Evolutionary conservation across 169 alveolate species (phyloP), one percentile per base, ranked within the genome.

Genomic region (Plasmodium coatneyi): DNA sequence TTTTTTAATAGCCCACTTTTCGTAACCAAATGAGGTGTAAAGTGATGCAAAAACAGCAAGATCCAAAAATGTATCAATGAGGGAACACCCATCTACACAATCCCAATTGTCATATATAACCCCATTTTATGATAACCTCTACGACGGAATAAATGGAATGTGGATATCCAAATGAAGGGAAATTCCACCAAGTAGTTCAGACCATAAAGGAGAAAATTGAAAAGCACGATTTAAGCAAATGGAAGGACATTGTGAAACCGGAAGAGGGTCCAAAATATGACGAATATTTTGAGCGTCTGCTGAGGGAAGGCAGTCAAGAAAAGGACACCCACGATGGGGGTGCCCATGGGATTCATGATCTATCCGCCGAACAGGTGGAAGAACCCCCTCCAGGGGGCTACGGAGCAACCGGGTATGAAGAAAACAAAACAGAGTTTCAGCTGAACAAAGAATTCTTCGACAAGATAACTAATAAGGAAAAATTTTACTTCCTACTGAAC

Each of bases 401-500:
- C 22, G 56, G 49, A 60, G 32, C 66, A 10, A 19, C 5, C 12
- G 66, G n/a, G 32, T 41, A 46, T 14, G 92, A 71, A 41, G 46
- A 76, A 19, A 78, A 19, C 36, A 30, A 49, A 39, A 34, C 14
- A 10, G n/a, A 36, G 41, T 86, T 74, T 54, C 71, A 86, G 60
- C 79, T 86, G 54, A 86, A 86, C 39, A 86, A 86, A 32, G 80
- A 86, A 30, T 86, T 74, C 80, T 86, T 86, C 80, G 93, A 86
- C 30, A 60, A 76, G 22, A 72, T 86, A 70, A 89, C 30, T 49
- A 70, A 80, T 39, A 89, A 46, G 70, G 97, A 95, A 54, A 82
- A 90, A 32, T 93, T 86, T 92, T 80, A 92, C 72, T 89, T 95
- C 39, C 92, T 95, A 71, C 80, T 76, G 32, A 92, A 89, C 32